Evolutionary conservation across 176 grass and related monocot genomes (phyloP), one percentile per base, ranked within the genome.

Genomic region (Carex myosuroides): DNA sequence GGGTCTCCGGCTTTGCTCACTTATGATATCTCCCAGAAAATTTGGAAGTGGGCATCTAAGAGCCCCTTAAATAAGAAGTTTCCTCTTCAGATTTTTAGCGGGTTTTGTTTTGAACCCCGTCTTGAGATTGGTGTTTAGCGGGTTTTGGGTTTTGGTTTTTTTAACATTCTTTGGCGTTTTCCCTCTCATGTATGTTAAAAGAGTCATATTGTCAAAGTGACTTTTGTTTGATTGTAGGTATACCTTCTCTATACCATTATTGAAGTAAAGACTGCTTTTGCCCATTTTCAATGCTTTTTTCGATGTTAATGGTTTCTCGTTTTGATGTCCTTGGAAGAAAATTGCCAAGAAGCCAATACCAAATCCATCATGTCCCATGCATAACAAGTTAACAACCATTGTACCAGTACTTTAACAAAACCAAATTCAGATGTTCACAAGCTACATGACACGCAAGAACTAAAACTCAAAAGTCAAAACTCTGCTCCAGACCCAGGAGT

Each of bases 51-150:
- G 94, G 90, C 94, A 12, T 76, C 78, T 44, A 97, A 94, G 83
- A 94, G 94, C 88, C 94, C 94, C 54, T 88, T 91, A 17, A 83
- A 85, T 3, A 97, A 97, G 88, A 92, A 91, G 69, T 97, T 94
- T 52, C 92, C 94, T 0, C 88, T 97, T 60, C 94, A 97, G 90
- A 90, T 97, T 81, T 97, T 94, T 70, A 97, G 85, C 64, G 94
- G 94, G 48, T 94, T 97, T 82, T 94, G 92, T 63, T 97, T 97
- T 26, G 87, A 97, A 53, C 92, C 94, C 70, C 91, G 94, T 57
- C 92, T 97, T 75, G 92, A 92, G 53, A 87, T 90, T 80, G 69
- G 88, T 87, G 88, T 84, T 79, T 97, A 92, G 85, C 68, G 80
- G 71, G 75, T 81, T 60, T 88, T 75, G 67, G 6, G 4, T 62